These are phyloP conservation scores for Fusarium sp. DNA, from an alignment of 2,329 filamentous ascomycete genomes.

Conservation along the genomic window DNA sequence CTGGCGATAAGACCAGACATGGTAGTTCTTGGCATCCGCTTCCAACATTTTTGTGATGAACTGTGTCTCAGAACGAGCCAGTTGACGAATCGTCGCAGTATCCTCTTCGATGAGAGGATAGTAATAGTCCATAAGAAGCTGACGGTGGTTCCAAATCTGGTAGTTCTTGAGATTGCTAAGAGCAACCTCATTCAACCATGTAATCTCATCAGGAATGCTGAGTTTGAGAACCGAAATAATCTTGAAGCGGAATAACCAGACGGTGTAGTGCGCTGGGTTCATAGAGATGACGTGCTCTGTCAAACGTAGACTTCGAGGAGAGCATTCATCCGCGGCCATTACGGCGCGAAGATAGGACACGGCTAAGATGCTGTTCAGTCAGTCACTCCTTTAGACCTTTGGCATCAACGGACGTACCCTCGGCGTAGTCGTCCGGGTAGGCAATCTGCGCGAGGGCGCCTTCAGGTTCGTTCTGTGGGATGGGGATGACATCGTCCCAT, in stretches of 20 bases:
- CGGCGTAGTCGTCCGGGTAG: slow-evolving; percentile 89
- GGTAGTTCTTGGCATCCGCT: slow-evolving; percentile 95
- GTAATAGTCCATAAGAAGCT: slow-evolving; percentile 72
- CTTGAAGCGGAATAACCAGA: slow-evolving; percentile 94
- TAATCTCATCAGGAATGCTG: slow-evolving; percentile 77
- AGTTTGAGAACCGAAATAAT: slow-evolving; percentile 77
- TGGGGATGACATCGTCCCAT: slow-evolving; percentile 87
- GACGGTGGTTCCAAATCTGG: slow-evolving; percentile 90
- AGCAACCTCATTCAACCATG: slow-evolving; percentile 88
- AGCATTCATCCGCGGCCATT: slow-evolving; percentile 90
- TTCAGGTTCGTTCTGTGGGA: slow-evolving; percentile 85
- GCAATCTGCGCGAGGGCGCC: slow-evolving; percentile 91
- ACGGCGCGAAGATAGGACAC: slow-evolving; percentile 94
- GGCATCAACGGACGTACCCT: slow-evolving; percentile 63
- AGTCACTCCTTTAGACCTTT: slow-evolving; percentile 27
- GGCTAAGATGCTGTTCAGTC: slow-evolving; percentile 61
- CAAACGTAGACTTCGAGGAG: slow-evolving; percentile 79
- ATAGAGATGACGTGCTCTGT: slow-evolving; percentile 91
- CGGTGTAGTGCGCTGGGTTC: slow-evolving; percentile 98
- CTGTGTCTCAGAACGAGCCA: slow-evolving; percentile 74
- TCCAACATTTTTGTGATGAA: slow-evolving; percentile 87
- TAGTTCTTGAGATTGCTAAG: slow-evolving; percentile 95
- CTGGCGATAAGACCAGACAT: slow-evolving; percentile 97
- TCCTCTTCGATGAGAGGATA: slow-evolving; percentile 69
- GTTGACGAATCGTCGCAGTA: slow-evolving; percentile 65